Base-by-base conservation (phyloP, 495 filamentous ascomycete species). In the Tetracladium setigerum region DNA sequence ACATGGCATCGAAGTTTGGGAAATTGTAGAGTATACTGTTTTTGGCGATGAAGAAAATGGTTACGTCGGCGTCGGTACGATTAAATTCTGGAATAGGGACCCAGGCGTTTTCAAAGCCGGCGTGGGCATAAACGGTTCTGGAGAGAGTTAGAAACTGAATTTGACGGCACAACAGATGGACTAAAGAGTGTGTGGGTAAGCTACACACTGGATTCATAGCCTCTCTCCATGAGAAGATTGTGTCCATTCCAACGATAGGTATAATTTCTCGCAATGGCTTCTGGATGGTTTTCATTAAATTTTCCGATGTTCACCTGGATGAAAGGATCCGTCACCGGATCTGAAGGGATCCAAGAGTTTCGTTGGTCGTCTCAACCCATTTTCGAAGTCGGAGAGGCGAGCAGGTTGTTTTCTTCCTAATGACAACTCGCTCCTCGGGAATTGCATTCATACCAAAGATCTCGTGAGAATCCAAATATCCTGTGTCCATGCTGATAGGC, bases 341-440 rank as follows among this genome's bases (percentile, higher is more conserved):
- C 36, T 38, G 36, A 38, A 38, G 36, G 36, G 15, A 11, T 4
- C 34, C 41, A 14, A 39, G 2, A 19, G 40, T 45, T 24, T 41
- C 14, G 14, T 44, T 44, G 13, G 32, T 16, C 2, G 15, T 6
- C 17, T 4, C 17, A 12, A 22, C 34, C 9, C 18, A 51, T 4
- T 11, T 17, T 11, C 22, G 9, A 13, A 49, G 6, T 4, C 22
- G 34, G 11, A 62, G 43, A 14, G 54, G 49, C 9, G 62, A 30
- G 43, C 63, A 67, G 2, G 63, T 63, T 13, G 62, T 47, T 11
- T 50, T 42, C 38, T 61, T 64, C 13, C 63, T 56, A 36, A 64
- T 56, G 11, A 47, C 38, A 14, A 65, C 32, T 7, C 63, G 47
- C 11, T 64, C 59, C 8, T 34, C 40, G 5, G 31, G 19, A 10